Evolutionary conservation across 805 yeast genomes (phyloP).

Genomic region (Maudiozyma barnettii): DNA sequence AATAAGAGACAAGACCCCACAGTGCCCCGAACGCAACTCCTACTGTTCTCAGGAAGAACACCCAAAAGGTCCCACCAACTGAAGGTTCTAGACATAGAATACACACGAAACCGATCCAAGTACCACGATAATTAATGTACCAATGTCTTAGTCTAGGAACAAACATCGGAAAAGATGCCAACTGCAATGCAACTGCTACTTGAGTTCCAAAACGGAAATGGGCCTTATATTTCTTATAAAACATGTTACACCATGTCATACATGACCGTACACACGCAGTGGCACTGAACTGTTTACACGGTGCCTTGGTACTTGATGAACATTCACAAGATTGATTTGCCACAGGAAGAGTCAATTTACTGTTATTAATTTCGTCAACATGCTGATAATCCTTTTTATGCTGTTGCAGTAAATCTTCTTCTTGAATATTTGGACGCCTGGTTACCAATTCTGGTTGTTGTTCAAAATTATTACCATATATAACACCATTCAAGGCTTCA

Average conservation of each 20-base stretch:
- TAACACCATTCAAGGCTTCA: slow-evolving; percentile 29
- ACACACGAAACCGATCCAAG: slow-evolving; percentile 48
- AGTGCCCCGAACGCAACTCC: slow-evolving; percentile 41
- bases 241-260: slow-evolving; percentile 10
- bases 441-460: slow-evolving; percentile 6
- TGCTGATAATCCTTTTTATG: slow-evolving; percentile 2
- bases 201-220: slow-evolving; percentile 41
- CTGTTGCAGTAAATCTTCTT: slow-evolving; percentile 22
- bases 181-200: slow-evolving; percentile 36
- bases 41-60: slow-evolving; percentile 37
- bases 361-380: not conserved
- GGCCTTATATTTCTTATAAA: slow-evolving; percentile 17
- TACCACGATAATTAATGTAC: slow-evolving; percentile 40
- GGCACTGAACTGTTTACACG: not conserved
- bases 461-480: slow-evolving; percentile 1
- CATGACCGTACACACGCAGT: not conserved
- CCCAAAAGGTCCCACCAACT: slow-evolving; percentile 42
- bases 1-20: slow-evolving; percentile 41
- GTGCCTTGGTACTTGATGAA: too few relatives aligned
- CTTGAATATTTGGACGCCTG: slow-evolving; percentile 22
- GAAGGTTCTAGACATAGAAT: slow-evolving; percentile 41
- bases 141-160: slow-evolving; percentile 38
- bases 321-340: not conserved
- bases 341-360: not conserved
- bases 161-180: slow-evolving; percentile 44